phyloP scores from a whole-genome alignment of 345 rosid genomes.

The Hirschfeldia incana region DNA sequence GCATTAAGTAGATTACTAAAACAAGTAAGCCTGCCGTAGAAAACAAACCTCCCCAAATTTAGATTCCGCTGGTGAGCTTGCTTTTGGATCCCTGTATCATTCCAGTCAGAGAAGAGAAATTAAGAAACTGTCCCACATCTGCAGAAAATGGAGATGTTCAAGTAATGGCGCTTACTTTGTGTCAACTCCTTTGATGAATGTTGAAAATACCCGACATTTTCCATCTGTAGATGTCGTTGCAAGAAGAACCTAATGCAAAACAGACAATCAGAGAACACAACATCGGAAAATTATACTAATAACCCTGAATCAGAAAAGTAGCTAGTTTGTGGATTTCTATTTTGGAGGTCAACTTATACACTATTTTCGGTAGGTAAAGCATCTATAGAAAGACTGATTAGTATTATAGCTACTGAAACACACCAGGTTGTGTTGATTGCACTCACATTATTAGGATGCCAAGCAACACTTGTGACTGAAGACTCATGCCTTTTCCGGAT shows the following conservation, averaged over 20 bases:
- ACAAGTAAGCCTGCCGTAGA: conserved; percentile 7
- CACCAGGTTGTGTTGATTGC: conserved; percentile 7
- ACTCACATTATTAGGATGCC: conserved; percentile 99
- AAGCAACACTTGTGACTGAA: conserved; percentile 91
- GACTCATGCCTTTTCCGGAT: conserved; percentile 88
- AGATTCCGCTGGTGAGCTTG: conserved; percentile 64
- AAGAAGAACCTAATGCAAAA: conserved; percentile 65
- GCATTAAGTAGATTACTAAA: background rate
- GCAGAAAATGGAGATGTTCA: conserved; percentile 5
- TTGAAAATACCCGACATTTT: conserved; percentile 92
- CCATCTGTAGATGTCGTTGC: conserved; percentile 98
- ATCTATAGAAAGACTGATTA: background rate
- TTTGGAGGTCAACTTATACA: background rate
- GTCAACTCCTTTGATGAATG: conserved; percentile 98
- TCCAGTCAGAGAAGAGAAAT: conserved; percentile 27
- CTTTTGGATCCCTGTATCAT: conserved; percentile 67
- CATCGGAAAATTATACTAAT: background rate
- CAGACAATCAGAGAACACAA: conserved; percentile 20
- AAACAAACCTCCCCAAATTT: conserved; percentile 94
- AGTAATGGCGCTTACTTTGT: conserved; percentile 51
- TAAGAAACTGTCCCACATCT: conserved; percentile 22
- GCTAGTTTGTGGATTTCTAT: conserved; percentile 4
- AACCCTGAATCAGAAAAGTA: background rate
- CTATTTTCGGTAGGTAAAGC: background rate
- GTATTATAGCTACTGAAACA: background rate